A percentile compares a stretch with the other conserved stretches of the same genome.
Evolutionary conservation across 1,284 basidiomycete species (phyloP).

Genomic region (Ustilago trichophora): DNA sequence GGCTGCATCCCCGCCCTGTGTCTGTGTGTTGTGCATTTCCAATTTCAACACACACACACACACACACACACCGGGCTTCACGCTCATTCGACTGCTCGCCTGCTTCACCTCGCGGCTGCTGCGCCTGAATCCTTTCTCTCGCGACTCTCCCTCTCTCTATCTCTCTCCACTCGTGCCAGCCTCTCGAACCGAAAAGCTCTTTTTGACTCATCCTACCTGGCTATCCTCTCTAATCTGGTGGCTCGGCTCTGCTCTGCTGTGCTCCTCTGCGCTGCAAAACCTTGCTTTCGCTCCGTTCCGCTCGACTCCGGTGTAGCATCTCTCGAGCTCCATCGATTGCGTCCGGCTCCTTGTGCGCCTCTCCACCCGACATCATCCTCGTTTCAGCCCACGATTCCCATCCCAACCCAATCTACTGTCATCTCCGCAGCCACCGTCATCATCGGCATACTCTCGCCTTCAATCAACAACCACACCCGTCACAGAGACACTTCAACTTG

Average conservation of each 20-base stretch:
- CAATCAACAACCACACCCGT: no score
- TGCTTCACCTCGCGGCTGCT: neutral
- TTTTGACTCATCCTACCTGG: slow-evolving; percentile 2
- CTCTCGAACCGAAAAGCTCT: neutral
- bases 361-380: slow-evolving; percentile 28
- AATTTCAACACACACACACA: neutral
- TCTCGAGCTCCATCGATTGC: slow-evolving; percentile 9
- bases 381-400: no score
- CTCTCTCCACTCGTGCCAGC: neutral
- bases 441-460: no score
- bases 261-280: neutral
- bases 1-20: slow-evolving; percentile 5
- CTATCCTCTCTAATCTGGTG: neutral
- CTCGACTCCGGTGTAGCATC: slow-evolving; percentile 8
- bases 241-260: neutral
- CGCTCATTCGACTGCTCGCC: no score
- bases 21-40: no score
- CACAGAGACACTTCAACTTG: neutral
- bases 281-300: slow-evolving; percentile 3
- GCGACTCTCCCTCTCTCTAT: neutral
- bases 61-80: no score
- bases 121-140: neutral
- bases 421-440: slow-evolving; percentile 3
- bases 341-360: slow-evolving; percentile 3
- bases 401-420: neutral